Evolutionary conservation across 23 red algal species (phyloP), one percentile per base, ranked within the genome.

Genomic region (Gracilaria domingensis): DNA sequence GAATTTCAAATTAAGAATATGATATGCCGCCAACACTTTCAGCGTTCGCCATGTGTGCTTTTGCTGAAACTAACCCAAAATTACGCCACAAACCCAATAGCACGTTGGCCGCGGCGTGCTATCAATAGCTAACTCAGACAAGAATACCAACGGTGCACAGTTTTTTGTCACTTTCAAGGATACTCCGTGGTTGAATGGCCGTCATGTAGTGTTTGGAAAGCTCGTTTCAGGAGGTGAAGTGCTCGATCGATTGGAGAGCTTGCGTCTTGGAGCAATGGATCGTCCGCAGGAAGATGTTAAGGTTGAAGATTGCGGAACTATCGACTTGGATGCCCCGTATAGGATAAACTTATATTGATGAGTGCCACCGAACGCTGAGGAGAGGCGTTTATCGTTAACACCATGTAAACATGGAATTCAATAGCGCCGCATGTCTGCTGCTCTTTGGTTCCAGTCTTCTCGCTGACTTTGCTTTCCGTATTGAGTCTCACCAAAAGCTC

Each of bases 131-230:
- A 99, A 98, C 71, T 93, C 96, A 0, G 96, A 93, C 47, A 69
- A 82, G 13, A 81, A 93, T 59, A 98, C 96, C 8, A 94, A 94
- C 58, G 91, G 91, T 29, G 92, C 93, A 6, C 96, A 98, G 37
- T 98, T 98, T 80, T 98, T 98, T 66, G 84, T 99, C 30, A 79
- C 82, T 14, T 86, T 94, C 39, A 85, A 89, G 65, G 92, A 84
- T 29, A 93, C 96, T 16, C 87, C 96, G 12, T 95, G 93, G 93
- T 72, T 98, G 37, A 88, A 98, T 56, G 96, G 96, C n/a, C 56
- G 80, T 23, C 96, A 98, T 65, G 96, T 98, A 12, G 96, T 98
- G 4, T 98, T 98, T 34, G 96, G 96, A 12, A 84, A 82, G 65
- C 71, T 95, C 4, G 30, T 95, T 29, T 81, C 79, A 45, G 96